Evolutionary conservation across 352 stramenopile species (phyloP).

Genomic region (Globisporangium mamillatum): DNA sequence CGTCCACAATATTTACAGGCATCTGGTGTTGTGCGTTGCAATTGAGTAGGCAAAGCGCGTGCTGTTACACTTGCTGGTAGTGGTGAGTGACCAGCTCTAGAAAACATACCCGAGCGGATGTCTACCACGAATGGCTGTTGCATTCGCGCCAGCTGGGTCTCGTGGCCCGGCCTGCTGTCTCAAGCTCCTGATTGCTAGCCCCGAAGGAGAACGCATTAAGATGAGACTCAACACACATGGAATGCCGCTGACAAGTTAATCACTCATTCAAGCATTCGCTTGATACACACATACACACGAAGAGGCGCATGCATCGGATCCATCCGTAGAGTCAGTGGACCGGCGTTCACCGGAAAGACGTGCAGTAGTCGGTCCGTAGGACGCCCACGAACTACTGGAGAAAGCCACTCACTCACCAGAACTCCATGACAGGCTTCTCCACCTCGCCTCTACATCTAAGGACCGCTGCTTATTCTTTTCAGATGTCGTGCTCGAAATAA

Average conservation of each 20-base stretch:
- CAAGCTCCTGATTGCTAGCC: neutral
- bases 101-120: neutral
- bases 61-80: neutral
- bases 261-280: neutral
- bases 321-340: neutral
- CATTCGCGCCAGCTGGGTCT: neutral
- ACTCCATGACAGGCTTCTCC: neutral
- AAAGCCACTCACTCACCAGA: neutral
- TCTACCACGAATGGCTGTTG: neutral
- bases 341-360: neutral
- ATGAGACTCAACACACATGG: neutral
- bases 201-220: neutral
- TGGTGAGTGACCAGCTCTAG: neutral
- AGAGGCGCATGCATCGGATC: neutral
- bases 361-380: neutral
- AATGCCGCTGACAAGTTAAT: neutral
- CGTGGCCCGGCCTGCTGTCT: neutral
- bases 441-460: conserved; percentile 5
- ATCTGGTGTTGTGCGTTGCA: neutral
- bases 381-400: neutral
- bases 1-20: neutral
- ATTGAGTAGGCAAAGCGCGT: neutral
- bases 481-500: neutral
- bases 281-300: neutral
- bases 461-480: neutral